Evolutionary conservation across 208 protist species (phyloP).

Genomic region (Wallacemonas collosoma): DNA sequence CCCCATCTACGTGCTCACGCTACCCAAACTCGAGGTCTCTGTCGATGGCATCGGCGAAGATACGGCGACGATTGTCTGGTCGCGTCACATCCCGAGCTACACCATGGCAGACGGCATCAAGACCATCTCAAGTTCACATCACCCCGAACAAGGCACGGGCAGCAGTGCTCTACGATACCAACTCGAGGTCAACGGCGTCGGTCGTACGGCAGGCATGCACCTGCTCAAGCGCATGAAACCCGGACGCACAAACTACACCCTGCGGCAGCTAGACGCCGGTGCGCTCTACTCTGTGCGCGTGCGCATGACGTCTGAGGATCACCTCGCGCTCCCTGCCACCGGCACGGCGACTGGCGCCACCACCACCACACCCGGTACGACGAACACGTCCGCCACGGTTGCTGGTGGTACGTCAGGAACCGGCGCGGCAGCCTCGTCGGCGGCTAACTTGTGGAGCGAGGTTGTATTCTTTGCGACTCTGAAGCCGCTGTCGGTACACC

Average conservation of each 20-base stretch:
- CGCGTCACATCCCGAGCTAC: conserved; percentile 49
- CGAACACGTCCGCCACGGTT: background rate
- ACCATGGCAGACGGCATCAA: conserved; percentile 62
- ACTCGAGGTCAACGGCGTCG: conserved; percentile 79
- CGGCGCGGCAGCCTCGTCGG: background rate
- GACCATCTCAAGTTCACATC: conserved; percentile 38
- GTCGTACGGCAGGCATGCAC: conserved; percentile 45
- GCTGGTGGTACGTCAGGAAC: no score
- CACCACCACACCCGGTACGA: background rate
- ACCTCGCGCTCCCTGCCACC: conserved; percentile 20
- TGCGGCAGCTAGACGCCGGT: conserved; percentile 78
- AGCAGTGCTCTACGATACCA: conserved; percentile 57
- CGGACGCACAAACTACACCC: conserved; percentile 58
- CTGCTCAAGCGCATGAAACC: conserved; percentile 82
- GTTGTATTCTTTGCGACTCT: conserved; percentile 76
- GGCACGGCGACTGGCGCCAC: background rate
- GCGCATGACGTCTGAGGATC: conserved; percentile 57
- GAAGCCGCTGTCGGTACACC: conserved; percentile 66
- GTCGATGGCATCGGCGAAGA: conserved; percentile 81
- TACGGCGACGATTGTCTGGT: conserved; percentile 73
- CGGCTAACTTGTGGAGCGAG: conserved; percentile 79
- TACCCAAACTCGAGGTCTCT: conserved; percentile 71
- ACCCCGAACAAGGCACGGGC: conserved; percentile 33
- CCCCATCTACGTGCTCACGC: conserved; percentile 74
- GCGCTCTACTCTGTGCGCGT: conserved; percentile 79